phyloP scores from a whole-genome alignment of 2,329 filamentous ascomycete species.

The Colletotrichum neosansevieriae region DNA sequence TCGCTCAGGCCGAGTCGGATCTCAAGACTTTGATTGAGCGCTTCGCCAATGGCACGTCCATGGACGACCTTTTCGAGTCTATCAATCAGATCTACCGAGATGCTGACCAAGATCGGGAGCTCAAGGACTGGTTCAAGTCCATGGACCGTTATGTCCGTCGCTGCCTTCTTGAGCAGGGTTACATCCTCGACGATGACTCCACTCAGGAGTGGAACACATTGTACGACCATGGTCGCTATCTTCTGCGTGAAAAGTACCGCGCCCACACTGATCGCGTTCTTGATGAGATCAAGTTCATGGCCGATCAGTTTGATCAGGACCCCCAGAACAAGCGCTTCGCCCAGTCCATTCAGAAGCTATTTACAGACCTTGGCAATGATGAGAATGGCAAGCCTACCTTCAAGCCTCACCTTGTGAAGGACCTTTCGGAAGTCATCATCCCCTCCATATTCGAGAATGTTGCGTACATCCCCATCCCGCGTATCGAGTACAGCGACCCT shows the following conservation, averaged over 20 bases:
- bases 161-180: conserved; percentile 90
- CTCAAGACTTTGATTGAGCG: conserved; percentile 91
- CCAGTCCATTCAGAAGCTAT: conserved; percentile 82
- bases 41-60: conserved; percentile 94
- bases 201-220: conserved; percentile 86
- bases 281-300: conserved; percentile 92
- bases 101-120: conserved; percentile 86
- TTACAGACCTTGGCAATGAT: conserved; percentile 88
- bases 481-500: conserved; percentile 90
- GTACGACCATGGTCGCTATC: conserved; percentile 86
- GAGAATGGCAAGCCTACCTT: conserved; percentile 86
- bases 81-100: conserved; percentile 89
- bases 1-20: conserved; percentile 81
- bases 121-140: conserved; percentile 89
- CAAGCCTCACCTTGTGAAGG: conserved; percentile 93
- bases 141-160: conserved; percentile 83
- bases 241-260: conserved; percentile 90
- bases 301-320: conserved; percentile 89
- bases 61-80: conserved; percentile 85
- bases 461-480: conserved; percentile 91
- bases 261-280: conserved; percentile 86
- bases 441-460: conserved; percentile 85
- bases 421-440: conserved; percentile 87
- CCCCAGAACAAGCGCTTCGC: conserved; percentile 86
- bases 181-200: conserved; percentile 84